These are phyloP conservation scores for Brasenia schreberi DNA, from an alignment of 164 flowering plant genomes.

Conservation along the genomic window DNA sequence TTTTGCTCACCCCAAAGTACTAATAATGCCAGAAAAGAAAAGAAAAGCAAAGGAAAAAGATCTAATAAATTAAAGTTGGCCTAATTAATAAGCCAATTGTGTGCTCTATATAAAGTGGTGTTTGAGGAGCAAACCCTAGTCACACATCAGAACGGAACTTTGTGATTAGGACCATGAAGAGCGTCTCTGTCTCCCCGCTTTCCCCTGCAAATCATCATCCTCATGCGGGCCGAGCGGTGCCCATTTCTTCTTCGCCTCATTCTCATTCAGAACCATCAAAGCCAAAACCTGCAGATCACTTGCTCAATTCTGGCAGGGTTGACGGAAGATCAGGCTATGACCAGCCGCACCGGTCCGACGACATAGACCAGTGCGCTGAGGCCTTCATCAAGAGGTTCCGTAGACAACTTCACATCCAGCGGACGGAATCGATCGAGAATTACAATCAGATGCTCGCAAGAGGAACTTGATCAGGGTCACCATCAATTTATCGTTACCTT, in stretches of 20 bases:
- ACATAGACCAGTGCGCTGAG: slow-evolving; percentile 60
- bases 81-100: too few relatives aligned
- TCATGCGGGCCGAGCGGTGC: background rate
- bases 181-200: slow-evolving; percentile 2
- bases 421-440: slow-evolving; percentile 70
- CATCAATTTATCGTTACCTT: too few relatives aligned
- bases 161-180: slow-evolving; percentile 2
- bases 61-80: too few relatives aligned
- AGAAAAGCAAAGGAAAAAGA: too few relatives aligned
- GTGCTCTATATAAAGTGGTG: too few relatives aligned
- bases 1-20: too few relatives aligned
- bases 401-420: slow-evolving; percentile 46
- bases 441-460: slow-evolving; percentile 51
- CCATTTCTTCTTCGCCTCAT: background rate
- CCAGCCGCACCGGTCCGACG: slow-evolving; percentile 6
- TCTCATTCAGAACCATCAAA: background rate
- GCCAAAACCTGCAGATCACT: too few relatives aligned
- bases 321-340: too few relatives aligned
- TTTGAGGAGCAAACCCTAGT: too few relatives aligned
- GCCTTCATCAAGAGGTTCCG: slow-evolving; percentile 59
- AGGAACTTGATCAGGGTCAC: slow-evolving; percentile 17
- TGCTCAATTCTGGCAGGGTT: background rate
- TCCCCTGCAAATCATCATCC: background rate
- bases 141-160: too few relatives aligned
- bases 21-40: too few relatives aligned